phyloP scores from a whole-genome alignment of 225 moss, liverwort and hornwort species.

The Sphagnum tenellum region DNA sequence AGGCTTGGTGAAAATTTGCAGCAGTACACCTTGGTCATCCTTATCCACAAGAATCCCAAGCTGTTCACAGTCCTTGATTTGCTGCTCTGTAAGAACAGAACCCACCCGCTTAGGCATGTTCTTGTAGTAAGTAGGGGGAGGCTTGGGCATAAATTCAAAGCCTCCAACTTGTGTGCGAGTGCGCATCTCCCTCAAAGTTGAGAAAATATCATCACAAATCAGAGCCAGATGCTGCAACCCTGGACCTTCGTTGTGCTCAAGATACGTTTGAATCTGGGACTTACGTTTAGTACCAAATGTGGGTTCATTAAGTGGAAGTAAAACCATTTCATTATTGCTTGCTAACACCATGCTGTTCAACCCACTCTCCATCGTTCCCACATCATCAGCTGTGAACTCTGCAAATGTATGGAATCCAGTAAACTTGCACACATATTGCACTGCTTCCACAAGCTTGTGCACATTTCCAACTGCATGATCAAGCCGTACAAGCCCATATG shows the following conservation, averaged over 20 bases:
- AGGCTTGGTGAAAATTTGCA: conserved; percentile 86
- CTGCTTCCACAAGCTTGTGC: conserved; percentile 40
- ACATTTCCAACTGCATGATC: conserved; percentile 86
- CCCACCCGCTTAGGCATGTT: conserved; percentile 46
- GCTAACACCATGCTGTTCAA: conserved; percentile 70
- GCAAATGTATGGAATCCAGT: conserved; percentile 77
- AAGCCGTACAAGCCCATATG: conserved; percentile 65
- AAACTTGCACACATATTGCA: conserved; percentile 45
- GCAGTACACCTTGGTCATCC: conserved; percentile 74
- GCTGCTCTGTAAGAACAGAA: conserved; percentile 49
- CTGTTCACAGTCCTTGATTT: conserved; percentile 78
- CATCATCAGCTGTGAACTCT: conserved; percentile 63
- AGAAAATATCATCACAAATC: conserved; percentile 78
- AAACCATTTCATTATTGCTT: conserved; percentile 70
- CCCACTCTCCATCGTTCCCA: conserved; percentile 63
- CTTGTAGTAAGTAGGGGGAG: conserved; percentile 72
- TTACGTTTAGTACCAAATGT: conserved; percentile 58
- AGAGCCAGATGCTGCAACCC: conserved; percentile 83
- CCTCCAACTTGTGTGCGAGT: conserved; percentile 71
- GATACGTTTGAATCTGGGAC: conserved; percentile 75
- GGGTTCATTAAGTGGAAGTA: conserved; percentile 74
- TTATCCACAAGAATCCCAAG: conserved; percentile 82
- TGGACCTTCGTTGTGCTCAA: conserved; percentile 88
- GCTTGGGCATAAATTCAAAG: conserved; percentile 87
- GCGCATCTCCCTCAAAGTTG: conserved; percentile 77